These are phyloP conservation scores for Alternaria sp. DNA, from an alignment of 2,329 filamentous ascomycete genomes.

Conservation along the genomic window DNA sequence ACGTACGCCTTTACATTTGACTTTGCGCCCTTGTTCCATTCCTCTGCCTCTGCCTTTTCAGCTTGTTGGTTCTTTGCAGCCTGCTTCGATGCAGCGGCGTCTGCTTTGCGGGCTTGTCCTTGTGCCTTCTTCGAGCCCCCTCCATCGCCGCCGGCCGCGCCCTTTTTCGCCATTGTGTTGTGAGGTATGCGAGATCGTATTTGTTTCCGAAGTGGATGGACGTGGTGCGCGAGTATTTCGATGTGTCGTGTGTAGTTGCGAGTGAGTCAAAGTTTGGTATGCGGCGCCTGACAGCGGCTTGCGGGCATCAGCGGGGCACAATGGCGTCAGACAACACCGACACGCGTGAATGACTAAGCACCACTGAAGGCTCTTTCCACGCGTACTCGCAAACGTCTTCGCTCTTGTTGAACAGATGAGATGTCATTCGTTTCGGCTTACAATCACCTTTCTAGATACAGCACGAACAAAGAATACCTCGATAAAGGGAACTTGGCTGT, in stretches of 20 bases:
- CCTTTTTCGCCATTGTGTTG: conserved; percentile 56
- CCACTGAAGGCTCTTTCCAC: not conserved
- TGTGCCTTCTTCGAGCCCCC: conserved; percentile 82
- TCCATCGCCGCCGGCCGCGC: conserved; percentile 66
- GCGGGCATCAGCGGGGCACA: conserved; percentile 17
- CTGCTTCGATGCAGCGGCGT: conserved; percentile 80
- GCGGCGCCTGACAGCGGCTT: conserved; percentile 9
- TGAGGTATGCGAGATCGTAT: not conserved
- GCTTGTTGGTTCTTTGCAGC: conserved; percentile 72
- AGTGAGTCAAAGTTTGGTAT: conserved; percentile 24
- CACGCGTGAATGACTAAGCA: conserved; percentile 20
- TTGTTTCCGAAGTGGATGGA: not conserved
- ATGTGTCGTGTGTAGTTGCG: not conserved
- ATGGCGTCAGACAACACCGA: conserved; percentile 9
- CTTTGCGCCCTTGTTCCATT: conserved; percentile 90
- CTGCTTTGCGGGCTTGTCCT: conserved; percentile 91
- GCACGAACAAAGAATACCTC: not conserved
- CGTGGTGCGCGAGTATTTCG: not conserved
- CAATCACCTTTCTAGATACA: not conserved
- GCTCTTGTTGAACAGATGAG: not conserved
- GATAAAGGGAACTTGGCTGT: not conserved
- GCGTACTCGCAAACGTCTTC: not conserved
- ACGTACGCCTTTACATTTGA: conserved; percentile 83
- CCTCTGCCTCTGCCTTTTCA: conserved; percentile 70
- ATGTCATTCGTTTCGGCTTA: not conserved